phyloP scores from a whole-genome alignment of 1,284 basidiomycete species.

The Trichosporon sp. region DNA sequence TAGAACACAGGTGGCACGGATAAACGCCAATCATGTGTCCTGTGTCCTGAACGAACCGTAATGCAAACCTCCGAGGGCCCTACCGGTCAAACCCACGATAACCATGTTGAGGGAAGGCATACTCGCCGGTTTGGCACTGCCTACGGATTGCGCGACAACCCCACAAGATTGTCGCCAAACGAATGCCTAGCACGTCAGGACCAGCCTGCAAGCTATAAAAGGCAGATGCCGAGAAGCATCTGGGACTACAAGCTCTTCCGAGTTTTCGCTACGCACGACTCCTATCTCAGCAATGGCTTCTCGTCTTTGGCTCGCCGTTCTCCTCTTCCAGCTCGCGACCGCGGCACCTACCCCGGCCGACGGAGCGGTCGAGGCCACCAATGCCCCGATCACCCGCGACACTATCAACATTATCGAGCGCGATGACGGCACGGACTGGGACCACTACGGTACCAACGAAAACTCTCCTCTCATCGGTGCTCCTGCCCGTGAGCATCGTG shows the following conservation, averaged over 20 bases:
- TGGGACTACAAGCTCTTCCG: background rate
- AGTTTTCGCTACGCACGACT: background rate
- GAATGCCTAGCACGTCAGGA: background rate
- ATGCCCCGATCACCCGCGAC: background rate
- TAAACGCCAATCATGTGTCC: background rate
- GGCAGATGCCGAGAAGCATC: background rate
- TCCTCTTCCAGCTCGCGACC: conserved; percentile 14
- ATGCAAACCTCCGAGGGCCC: background rate
- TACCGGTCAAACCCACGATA: background rate
- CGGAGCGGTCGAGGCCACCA: background rate
- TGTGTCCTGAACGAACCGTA: background rate
- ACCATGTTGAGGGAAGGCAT: background rate
- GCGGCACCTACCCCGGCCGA: background rate
- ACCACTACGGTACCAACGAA: background rate
- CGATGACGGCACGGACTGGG: background rate
- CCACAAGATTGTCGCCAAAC: background rate
- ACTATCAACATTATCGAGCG: background rate
- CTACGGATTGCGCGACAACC: background rate
- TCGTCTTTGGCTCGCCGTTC: conserved; percentile 6
- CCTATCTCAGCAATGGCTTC: background rate
- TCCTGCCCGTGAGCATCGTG: background rate
- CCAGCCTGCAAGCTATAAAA: background rate
- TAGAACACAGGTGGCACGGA: background rate
- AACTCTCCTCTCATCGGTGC: background rate
- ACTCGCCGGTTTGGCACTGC: background rate